Evolutionary conservation across 1,284 basidiomycete species (phyloP).

Genomic region (Ustilago loliicola): DNA sequence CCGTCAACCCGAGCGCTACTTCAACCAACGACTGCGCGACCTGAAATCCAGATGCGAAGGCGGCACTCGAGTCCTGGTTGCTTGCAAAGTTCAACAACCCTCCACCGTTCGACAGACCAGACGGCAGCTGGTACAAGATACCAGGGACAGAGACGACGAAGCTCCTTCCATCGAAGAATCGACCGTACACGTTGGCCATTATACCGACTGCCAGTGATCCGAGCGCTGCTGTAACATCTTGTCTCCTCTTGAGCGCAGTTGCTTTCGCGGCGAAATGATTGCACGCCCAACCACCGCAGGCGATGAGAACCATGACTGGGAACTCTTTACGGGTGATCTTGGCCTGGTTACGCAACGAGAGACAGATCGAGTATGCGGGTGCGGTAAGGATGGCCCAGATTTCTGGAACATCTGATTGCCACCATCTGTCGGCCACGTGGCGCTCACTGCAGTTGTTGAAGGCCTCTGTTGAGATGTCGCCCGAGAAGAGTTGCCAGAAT

Average conservation of each 20-base stretch:
- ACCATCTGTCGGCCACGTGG: slow-evolving; percentile 59
- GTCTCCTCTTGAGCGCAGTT: slow-evolving; percentile 38
- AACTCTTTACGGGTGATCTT: slow-evolving; percentile 79
- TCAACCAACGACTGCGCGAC: slow-evolving; percentile 62
- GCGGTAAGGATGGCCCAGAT: slow-evolving; percentile 78
- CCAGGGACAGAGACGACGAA: slow-evolving; percentile 78
- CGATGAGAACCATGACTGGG: slow-evolving; percentile 77
- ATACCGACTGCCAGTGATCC: slow-evolving; percentile 85
- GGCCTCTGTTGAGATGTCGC: slow-evolving; percentile 15
- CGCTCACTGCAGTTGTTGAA: slow-evolving; percentile 33
- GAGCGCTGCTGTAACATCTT: slow-evolving; percentile 72
- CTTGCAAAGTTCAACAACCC: slow-evolving; percentile 81
- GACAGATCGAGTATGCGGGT: slow-evolving; percentile 80
- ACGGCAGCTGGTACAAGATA: slow-evolving; percentile 88
- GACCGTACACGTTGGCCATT: slow-evolving; percentile 84
- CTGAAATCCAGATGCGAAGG: slow-evolving; percentile 46
- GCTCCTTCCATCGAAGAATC: slow-evolving; percentile 82
- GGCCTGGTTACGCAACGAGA: slow-evolving; percentile 83
- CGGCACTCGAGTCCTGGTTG: slow-evolving; percentile 30
- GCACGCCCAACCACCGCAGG: slow-evolving; percentile 80
- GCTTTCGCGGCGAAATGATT: slow-evolving; percentile 53
- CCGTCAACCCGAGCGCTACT: slow-evolving; percentile 67
- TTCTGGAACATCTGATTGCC: slow-evolving; percentile 72
- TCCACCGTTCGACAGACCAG: slow-evolving; percentile 85
- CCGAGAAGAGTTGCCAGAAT: slow-evolving; percentile 61